Evolutionary conservation across 331 rosid species (phyloP), one percentile per base, ranked within the genome.

Genomic region (Stylosanthes scabra): DNA sequence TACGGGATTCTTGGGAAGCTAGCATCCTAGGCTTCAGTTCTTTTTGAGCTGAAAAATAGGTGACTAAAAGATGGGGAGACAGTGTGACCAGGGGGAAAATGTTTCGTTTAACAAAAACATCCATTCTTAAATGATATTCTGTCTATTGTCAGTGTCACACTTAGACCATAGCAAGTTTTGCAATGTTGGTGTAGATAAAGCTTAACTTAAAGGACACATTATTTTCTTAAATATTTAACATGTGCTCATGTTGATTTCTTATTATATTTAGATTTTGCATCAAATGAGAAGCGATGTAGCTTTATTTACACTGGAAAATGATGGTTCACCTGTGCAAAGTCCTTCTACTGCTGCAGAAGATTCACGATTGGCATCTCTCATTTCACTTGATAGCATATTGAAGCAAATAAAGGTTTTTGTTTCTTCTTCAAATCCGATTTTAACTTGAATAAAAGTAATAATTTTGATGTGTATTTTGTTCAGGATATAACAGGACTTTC

Each of bases 291-390:
- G 82, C 72, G 97, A 92, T 78, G 75, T 59, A 59, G 90, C 92
- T 50, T 83, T 92, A 59, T 69, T 85, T 69, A 78, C 90, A 72
- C 70, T 89, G 87, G 96, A 89, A 74, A 92, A 80, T 80, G 90
- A 89, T 63, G 83, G 89, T 54, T 78, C 81, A 10, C 90, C 90
- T 15, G 56, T 92, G 66, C 90, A 85, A 60, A 88, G 79, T 70
- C 96, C 89, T 69, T 85, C 92, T 29, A 88, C 90, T 11, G 93
- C 92, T 12, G 88, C 88, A 47, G 90, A 92, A 79, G 97, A 92
- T 71, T 88, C 96, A 70, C 83, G 97, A 84, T 78, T 92, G 50
- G 97, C 97, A 59, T 92, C 97, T 82, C 92, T 92, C 51, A 86
- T 88, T 71, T 92, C 96, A 74, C 90, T 92, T 44, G 92, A 87